Evolutionary conservation across 1,139 yeast genomes (phyloP), one percentile per base, ranked within the genome.

Genomic region (Kodamaea ohmeri): DNA sequence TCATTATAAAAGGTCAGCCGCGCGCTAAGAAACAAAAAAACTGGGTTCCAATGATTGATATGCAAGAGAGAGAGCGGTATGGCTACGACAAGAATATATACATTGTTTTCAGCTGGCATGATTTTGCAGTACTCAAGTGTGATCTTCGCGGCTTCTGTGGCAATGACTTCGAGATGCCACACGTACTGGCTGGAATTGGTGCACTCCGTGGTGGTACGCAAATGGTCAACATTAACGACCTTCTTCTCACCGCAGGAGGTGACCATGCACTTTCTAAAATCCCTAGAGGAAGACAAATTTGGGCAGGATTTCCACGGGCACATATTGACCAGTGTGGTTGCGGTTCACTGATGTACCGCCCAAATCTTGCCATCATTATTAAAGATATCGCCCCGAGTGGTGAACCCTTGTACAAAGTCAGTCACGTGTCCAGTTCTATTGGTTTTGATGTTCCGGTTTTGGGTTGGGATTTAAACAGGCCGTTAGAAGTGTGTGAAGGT

Each of bases 1-100:
- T 69, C 24, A 41, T 47, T 24, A 46, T 60, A 19, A 53, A 57
- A 21, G 56, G 56, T 27, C 35, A 41, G 15, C 49, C 51, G 11
- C 49, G 65, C 17, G 51, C 50, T 13, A 45, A 44, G 9, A 55
- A 48, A 22, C 71, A 68, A 43, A 70, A 70, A 47, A 70, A 70
- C 46, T 70, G 76, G 76, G 65, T 73, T 2, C 75, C 76, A 0
- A 56, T 69, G 41, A 43, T 65, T 12, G 60, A 63, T 43, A 48
- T 50, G 16, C 33, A 32, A 2, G 56, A 53, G 19, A 53, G 67
- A 36, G 37, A 40, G 7, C 38, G 38, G 14, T 37, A 45, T 34
- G 54, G 53, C 17, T 55, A 50, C 44, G 73, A 69, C 46, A 52
- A 52, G 27, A 43, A 46, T 26, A 39, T 70, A 14, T 51, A 61